These are phyloP conservation scores for Xanthoconium purpureum DNA, from an alignment of 768 basidiomycete genomes.

Conservation along the genomic window DNA sequence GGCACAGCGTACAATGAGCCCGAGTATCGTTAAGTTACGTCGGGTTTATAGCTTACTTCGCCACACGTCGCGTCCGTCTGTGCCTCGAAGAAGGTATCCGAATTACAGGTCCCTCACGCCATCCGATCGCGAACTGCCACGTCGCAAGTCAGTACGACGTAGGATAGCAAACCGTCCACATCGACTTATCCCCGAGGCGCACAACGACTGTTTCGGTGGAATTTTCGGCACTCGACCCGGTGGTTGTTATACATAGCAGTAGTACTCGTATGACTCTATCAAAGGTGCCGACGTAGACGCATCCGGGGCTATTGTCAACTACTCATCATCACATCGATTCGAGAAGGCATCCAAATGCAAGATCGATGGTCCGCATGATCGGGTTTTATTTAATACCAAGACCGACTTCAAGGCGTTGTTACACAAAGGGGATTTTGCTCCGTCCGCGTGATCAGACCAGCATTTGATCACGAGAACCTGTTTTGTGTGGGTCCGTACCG, in stretches of 20 bases:
- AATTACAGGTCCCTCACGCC: too few relatives aligned
- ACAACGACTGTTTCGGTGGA: too few relatives aligned
- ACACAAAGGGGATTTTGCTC: not conserved
- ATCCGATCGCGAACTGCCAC: not conserved
- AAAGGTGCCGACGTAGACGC: not conserved
- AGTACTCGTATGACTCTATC: not conserved
- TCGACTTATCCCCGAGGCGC: too few relatives aligned
- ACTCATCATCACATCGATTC: too few relatives aligned
- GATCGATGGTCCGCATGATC: not conserved
- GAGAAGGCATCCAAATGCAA: not conserved
- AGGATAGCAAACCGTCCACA: too few relatives aligned
- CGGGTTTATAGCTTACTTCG: not conserved
- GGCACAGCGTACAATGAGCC: not conserved
- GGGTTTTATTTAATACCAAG: not conserved
- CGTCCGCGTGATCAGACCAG: not conserved
- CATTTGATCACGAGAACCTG: not conserved
- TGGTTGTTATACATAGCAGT: not conserved
- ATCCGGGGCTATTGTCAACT: not conserved
- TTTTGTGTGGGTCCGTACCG: not conserved
- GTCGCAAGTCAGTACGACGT: not conserved
- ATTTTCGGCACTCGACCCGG: not conserved
- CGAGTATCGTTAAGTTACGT: not conserved
- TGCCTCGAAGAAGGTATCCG: too few relatives aligned
- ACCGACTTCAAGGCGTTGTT: not conserved
- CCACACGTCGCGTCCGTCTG: not conserved